Evolutionary conservation across 2,329 filamentous ascomycete genomes (phyloP).

Genomic region (Mycosphaerella arachidis): DNA sequence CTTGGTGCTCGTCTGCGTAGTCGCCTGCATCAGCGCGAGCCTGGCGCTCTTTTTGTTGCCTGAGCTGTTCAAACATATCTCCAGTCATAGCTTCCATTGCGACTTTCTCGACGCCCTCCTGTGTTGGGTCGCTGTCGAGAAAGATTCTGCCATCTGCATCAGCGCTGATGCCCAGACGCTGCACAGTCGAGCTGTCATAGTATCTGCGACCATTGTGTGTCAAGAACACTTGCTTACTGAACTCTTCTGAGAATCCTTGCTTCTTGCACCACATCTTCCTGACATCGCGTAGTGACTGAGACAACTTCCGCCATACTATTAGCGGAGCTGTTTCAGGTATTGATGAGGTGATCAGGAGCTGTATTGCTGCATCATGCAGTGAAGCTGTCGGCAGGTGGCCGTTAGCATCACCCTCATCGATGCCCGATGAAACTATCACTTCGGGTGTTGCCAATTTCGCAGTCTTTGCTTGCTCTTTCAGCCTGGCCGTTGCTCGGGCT

Average conservation of each 20-base stretch:
- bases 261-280: slow-evolving; percentile 64
- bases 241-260: slow-evolving; percentile 51
- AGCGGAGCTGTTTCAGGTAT: slow-evolving; percentile 59
- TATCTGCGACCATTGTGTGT: slow-evolving; percentile 72
- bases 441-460: slow-evolving; percentile 11
- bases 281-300: slow-evolving; percentile 63
- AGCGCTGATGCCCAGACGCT: slow-evolving; percentile 58
- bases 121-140: slow-evolving; percentile 45
- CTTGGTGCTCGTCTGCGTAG: slow-evolving; percentile 4
- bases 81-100: slow-evolving; percentile 74
- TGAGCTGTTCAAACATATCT: slow-evolving; percentile 53
- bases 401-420: not conserved
- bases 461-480: slow-evolving; percentile 8
- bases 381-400: slow-evolving; percentile 16
- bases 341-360: slow-evolving; percentile 64
- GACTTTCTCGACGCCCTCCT: slow-evolving; percentile 54
- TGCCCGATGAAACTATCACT: slow-evolving; percentile 3
- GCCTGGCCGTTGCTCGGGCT: slow-evolving; percentile 35
- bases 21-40: slow-evolving; percentile 5
- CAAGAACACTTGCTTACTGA: slow-evolving; percentile 60
- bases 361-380: slow-evolving; percentile 49
- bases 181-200: slow-evolving; percentile 71
- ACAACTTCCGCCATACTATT: slow-evolving; percentile 62
- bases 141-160: slow-evolving; percentile 38
- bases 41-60: slow-evolving; percentile 43